Evolutionary conservation across 2,329 filamentous ascomycete genomes (phyloP).

Genomic region (Dactylonectria macrodidyma): DNA sequence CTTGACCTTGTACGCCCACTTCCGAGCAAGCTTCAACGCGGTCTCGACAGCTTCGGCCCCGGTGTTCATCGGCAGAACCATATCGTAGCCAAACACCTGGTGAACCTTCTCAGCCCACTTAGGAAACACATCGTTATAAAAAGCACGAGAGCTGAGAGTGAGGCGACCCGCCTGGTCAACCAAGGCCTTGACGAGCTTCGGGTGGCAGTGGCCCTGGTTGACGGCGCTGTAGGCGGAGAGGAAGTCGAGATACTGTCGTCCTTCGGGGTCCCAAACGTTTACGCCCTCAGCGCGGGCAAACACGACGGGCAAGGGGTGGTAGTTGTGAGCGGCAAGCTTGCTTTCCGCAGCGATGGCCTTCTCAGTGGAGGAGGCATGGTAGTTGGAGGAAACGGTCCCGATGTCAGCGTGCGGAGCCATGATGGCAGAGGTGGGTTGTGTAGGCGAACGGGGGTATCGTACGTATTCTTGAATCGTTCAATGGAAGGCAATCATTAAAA

Average conservation of each 20-base stretch:
- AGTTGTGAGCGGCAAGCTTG: conserved; percentile 95
- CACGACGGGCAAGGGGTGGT: conserved; percentile 96
- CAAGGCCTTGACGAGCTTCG: conserved; percentile 91
- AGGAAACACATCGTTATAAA: conserved; percentile 98
- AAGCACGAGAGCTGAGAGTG: conserved; percentile 93
- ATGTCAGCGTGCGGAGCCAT: conserved; percentile 79
- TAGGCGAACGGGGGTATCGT: background rate
- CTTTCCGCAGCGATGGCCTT: conserved; percentile 86
- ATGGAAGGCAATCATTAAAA: background rate
- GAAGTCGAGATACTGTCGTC: conserved; percentile 96
- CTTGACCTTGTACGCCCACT: conserved; percentile 36
- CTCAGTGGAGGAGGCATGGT: conserved; percentile 94
- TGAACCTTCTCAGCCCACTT: conserved; percentile 95
- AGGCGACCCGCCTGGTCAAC: conserved; percentile 89
- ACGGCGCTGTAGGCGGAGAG: conserved; percentile 97
- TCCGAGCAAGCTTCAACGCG: conserved; percentile 32
- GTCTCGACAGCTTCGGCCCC: conserved; percentile 78
- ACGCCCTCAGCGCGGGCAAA: conserved; percentile 89
- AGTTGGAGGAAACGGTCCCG: conserved; percentile 83
- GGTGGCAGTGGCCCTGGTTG: conserved; percentile 98
- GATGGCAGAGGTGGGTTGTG: conserved; percentile 35
- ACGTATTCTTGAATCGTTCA: background rate
- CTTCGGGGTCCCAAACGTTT: conserved; percentile 98
- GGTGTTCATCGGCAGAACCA: conserved; percentile 98
- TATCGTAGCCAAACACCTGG: conserved; percentile 91